phyloP scores from a whole-genome alignment of 441 rosid genomes.

The Isatis lusitanica region DNA sequence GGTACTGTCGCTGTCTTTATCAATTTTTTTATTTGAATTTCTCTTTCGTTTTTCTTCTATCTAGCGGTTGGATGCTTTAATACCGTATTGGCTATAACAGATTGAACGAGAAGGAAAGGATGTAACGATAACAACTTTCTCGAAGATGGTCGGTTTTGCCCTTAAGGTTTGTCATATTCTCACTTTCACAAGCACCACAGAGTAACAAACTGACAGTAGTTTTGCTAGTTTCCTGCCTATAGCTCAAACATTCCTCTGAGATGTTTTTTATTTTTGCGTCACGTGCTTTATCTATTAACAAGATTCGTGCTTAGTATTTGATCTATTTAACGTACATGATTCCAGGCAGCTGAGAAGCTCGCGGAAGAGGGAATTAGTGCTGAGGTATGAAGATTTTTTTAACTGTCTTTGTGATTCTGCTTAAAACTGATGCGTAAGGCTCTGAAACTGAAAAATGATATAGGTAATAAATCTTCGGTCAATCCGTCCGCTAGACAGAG shows the following conservation, averaged over 20 bases:
- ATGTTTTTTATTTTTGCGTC: too few species aligned
- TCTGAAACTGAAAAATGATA: not conserved
- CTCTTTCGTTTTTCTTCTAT: not conserved
- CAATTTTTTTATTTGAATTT: not conserved
- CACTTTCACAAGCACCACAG: not conserved
- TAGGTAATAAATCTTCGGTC: constrained; percentile 93
- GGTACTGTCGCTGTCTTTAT: constrained; percentile 40
- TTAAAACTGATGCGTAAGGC: not conserved
- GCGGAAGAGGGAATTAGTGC: constrained; percentile 90
- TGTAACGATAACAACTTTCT: constrained; percentile 84
- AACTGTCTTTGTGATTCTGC: not conserved
- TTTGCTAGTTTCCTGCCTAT: not conserved
- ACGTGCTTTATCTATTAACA: too few species aligned
- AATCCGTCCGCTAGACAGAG: constrained; percentile 90
- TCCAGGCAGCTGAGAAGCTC: constrained; percentile 89
- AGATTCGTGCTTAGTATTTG: not conserved
- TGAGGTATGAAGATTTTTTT: constrained; percentile 59
- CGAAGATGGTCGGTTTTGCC: constrained; percentile 86
- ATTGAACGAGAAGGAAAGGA: constrained; percentile 96
- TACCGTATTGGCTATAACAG: constrained; percentile 41
- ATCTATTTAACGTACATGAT: not conserved
- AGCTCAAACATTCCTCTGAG: too few species aligned
- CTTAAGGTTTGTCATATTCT: constrained; percentile 64
- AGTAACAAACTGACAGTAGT: not conserved
- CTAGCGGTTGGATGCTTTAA: not conserved